Evolutionary conservation across 2,329 filamentous ascomycete species (phyloP), one percentile per base, ranked within the genome.

Genomic region (Phialocephala subalpina): DNA sequence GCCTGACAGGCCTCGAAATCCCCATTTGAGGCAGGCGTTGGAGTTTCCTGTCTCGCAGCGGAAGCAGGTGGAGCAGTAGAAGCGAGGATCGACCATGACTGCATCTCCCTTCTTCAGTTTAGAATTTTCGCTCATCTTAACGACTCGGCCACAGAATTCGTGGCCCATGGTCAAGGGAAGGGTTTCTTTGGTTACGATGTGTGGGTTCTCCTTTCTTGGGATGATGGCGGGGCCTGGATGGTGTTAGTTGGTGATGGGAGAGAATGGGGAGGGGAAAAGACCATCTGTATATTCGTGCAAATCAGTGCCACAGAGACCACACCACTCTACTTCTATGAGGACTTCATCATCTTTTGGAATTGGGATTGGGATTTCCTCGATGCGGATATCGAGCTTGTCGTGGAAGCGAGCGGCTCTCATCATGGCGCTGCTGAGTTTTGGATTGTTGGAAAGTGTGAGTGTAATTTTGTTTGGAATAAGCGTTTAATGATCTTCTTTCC

Each of bases 361-460:
- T 11, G 47, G 47, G 9, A 52, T 52, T 2, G 47, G 47, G 11
- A 52, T 27, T 18, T 29, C 47, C 3, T 27, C 47, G 25, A 52
- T 29, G 11, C 22, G 47, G 25, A 52, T 52, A 29, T 52, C 47
- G 25, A 52, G 47, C 2, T 52, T 52, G 5, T 18, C 12, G 47
- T 52, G 25, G 25, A 52, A 52, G 47, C 47, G 47, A 52, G 25
- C 47, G 4, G 47, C 47, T 52, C 47, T 52, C 47, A 52, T 52
- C 47, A 29, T 52, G 8, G 18, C 14, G 20, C 25, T n/a, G 25
- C 7, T 29, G 7, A 12, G 4, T 4, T 18, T 22, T 11, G 20
- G 6, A 20, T 49, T 4, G 12, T 7, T 7, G 35, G 5, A 42
- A 16, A 14, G 18, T 42, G 38, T 4, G 18, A n/a, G 18, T 14